Evolutionary conservation across 352 stramenopile genomes (phyloP).

Genomic region (Phytopythium kandeliae): DNA sequence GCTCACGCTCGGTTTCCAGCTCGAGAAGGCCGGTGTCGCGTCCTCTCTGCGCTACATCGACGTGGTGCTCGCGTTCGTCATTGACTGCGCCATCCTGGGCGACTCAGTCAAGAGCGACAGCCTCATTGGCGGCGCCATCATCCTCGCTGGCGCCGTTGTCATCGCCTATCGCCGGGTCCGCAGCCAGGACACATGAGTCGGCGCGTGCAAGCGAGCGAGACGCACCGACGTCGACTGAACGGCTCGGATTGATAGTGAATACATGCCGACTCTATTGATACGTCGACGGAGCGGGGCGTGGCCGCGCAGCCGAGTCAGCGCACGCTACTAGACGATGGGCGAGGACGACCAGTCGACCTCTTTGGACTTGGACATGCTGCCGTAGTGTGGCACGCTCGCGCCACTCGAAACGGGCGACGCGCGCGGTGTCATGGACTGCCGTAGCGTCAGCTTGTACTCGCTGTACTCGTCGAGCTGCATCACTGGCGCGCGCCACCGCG

Average conservation of each 20-base stretch:
- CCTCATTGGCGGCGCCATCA: constrained; percentile 25
- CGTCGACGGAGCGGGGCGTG: background rate
- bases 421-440: constrained; percentile 66
- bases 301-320: background rate
- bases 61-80: constrained; percentile 32
- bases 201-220: background rate
- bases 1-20: constrained; percentile 33
- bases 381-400: constrained; percentile 26
- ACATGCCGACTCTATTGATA: constrained; percentile 1
- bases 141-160: constrained; percentile 22
- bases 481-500: constrained; percentile 62
- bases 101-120: constrained; percentile 18
- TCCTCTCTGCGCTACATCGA: constrained; percentile 40
- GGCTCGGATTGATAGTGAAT: constrained; percentile 6
- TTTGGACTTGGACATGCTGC: constrained; percentile 22
- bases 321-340: constrained; percentile 20
- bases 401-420: constrained; percentile 41
- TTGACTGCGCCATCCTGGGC: constrained; percentile 24
- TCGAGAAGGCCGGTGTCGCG: constrained; percentile 28
- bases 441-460: constrained; percentile 74
- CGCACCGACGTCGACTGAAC: background rate
- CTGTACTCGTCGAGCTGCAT: constrained; percentile 68
- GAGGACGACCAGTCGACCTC: constrained; percentile 22
- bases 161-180: constrained; percentile 18
- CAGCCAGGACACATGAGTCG: background rate